A percentile compares a stretch with the other conserved stretches of the same genome.
Conservation (phyloP, 2,329 filamentous ascomycete genomes). For the Knoxdaviesia capensis region DNA sequence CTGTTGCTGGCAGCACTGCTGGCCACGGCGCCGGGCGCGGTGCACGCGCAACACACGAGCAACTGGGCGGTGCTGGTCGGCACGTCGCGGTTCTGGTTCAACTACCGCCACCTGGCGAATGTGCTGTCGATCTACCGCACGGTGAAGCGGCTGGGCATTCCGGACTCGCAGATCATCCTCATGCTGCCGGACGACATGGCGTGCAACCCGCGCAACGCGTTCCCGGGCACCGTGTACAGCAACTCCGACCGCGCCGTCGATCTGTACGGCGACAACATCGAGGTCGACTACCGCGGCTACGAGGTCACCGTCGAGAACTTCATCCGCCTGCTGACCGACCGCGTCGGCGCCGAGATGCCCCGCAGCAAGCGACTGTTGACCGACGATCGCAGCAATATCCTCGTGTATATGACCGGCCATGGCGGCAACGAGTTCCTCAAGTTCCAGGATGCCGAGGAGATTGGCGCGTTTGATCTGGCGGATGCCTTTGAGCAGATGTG, state of each 20-base stretch:
- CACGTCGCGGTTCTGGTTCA: slow-evolving; percentile 99
- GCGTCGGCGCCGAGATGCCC: slow-evolving; percentile 85
- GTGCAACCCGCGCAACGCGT: slow-evolving; percentile 95
- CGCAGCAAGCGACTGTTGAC: slow-evolving; percentile 84
- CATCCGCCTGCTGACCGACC: slow-evolving; percentile 82
- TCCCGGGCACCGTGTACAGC: slow-evolving; percentile 94
- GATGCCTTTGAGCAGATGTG: slow-evolving; percentile 99
- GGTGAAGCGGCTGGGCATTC: slow-evolving; percentile 92
- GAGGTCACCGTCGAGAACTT: slow-evolving; percentile 99
- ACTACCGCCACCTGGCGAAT: slow-evolving; percentile 95
- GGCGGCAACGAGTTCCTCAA: slow-evolving; percentile 96
- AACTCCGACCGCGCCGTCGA: slow-evolving; percentile 92
- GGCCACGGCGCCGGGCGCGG: slow-evolving; percentile 14
- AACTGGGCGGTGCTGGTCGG: slow-evolving; percentile 99
- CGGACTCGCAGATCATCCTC: slow-evolving; percentile 96
- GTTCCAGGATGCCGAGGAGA: slow-evolving; percentile 96
- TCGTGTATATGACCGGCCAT: slow-evolving; percentile 98
- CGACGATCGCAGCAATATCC: slow-evolving; percentile 86
- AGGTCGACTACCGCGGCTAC: slow-evolving; percentile 95
- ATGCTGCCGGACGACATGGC: slow-evolving; percentile 99
- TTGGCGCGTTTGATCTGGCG: slow-evolving; percentile 85
- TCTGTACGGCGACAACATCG: slow-evolving; percentile 94
- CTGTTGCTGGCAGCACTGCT: slow-evolving; percentile 27
- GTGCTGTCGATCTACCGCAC: slow-evolving; percentile 94
- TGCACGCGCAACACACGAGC: slow-evolving; percentile 66